Evolutionary conservation across 192 early-diverging fungal genomes (phyloP).

Genomic region (Mortierella alpina): DNA sequence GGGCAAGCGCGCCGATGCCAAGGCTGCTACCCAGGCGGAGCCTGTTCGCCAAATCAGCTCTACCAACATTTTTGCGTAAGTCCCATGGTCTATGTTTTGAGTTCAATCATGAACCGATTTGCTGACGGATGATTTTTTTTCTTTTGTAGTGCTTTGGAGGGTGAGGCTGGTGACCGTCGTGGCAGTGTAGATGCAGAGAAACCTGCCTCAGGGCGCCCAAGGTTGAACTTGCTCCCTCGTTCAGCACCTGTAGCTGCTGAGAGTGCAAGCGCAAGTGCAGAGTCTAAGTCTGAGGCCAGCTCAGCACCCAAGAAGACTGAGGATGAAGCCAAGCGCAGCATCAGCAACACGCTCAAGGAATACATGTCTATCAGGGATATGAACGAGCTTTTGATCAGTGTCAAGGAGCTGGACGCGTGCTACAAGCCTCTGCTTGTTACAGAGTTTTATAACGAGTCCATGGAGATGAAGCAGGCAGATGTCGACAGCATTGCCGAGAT

Average conservation of each 20-base stretch:
- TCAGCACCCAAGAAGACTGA: conserved; percentile 59
- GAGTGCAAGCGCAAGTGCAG: conserved; percentile 40
- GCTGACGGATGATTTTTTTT: background rate
- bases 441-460: conserved; percentile 44
- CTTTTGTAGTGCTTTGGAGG: conserved; percentile 41
- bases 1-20: conserved; percentile 56
- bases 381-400: conserved; percentile 70
- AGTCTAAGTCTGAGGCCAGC: conserved; percentile 24
- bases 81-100: conserved; percentile 53
- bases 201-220: conserved; percentile 35
- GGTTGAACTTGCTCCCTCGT: conserved; percentile 45
- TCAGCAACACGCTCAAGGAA: conserved; percentile 69
- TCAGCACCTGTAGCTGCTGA: conserved; percentile 30
- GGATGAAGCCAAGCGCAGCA: conserved; percentile 47
- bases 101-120: conserved; percentile 1
- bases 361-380: conserved; percentile 68
- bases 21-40: conserved; percentile 53
- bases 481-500: conserved; percentile 62
- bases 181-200: conserved; percentile 51
- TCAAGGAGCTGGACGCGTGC: conserved; percentile 67
- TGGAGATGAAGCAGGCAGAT: conserved; percentile 68
- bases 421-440: conserved; percentile 39
- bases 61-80: conserved; percentile 57
- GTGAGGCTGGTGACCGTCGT: conserved; percentile 34
- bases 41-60: conserved; percentile 58